Percentiles rank a stretch among this genome's conserved stretches.
phyloP scores from a whole-genome alignment of 164 flowering plant genomes.

The Nymphaea thermarum region DNA sequence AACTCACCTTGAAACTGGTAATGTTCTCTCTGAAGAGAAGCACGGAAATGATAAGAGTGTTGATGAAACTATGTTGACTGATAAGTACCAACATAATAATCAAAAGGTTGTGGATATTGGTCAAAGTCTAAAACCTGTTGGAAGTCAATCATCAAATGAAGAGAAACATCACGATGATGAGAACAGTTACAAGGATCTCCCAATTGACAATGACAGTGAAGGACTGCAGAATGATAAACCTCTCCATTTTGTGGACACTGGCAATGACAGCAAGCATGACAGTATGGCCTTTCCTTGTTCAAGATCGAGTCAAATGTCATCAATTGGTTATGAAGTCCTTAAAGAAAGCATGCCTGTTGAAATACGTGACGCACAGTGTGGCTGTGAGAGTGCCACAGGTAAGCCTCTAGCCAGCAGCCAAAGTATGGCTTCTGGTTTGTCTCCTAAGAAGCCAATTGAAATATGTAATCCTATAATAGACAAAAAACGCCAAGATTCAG shows the following conservation, averaged over 20 bases:
- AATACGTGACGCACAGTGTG: neutral
- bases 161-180: neutral
- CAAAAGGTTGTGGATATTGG: neutral
- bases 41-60: neutral
- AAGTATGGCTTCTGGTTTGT: neutral
- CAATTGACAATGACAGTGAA: neutral
- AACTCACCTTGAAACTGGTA: neutral
- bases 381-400: neutral
- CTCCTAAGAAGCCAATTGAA: neutral
- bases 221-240: neutral
- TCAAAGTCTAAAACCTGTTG: neutral
- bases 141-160: neutral
- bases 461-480: neutral
- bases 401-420: neutral
- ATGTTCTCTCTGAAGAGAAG: neutral
- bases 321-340: neutral
- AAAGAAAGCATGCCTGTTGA: neutral
- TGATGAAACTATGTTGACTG: neutral
- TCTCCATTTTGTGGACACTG: neutral
- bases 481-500: neutral
- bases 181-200: neutral
- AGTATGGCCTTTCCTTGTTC: neutral
- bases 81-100: neutral
- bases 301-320: neutral
- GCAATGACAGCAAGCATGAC: neutral